Evolutionary conservation across 805 yeast genomes (phyloP), one percentile per base, ranked within the genome.

Genomic region (Ogataea salicorniae): DNA sequence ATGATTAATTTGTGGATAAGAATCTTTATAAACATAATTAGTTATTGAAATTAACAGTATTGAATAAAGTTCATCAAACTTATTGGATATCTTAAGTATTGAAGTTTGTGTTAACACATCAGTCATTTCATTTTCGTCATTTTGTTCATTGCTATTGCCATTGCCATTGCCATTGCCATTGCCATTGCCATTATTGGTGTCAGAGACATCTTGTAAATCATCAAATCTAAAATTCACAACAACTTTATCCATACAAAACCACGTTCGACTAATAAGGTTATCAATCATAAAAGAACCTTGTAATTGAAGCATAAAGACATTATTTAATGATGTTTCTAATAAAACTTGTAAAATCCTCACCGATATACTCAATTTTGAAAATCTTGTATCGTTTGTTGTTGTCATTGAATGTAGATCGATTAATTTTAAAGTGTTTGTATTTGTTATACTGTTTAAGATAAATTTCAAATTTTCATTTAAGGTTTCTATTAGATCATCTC

Each of bases 221-320:
- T 52, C 46, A n/a, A 57, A 45, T 26, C 48, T 54, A 16, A 60
- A 54, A 46, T 66, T 66, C 13, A 61, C 49, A 1, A 58, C 61
- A 3, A 58, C 52, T 41, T 65, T 64, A 36, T 63, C 63, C 42
- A 66, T 42, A 39, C 69, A 66, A 46, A 66, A 62, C 70, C 70
- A 66, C 2, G 58, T 46, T 43, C 66, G 54, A 17, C 56, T 51
- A 2, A 64, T 54, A 14, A 55, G 47, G 29, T 57, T 58, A 35
- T 67, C 66, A 2, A 65, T 20, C 11, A 51, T 42, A 20, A 56
- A 52, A 1, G 55, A 47, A 6, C 51, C 48, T 23, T 58, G 60
- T 2, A 55, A 45, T 16, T 60, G 56, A 4, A 58, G 41, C 39
- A 56, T 50, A 23, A 63, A 55, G 2, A 50, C 34, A 4, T 53